These are phyloP conservation scores for Ophiocordyceps unilateralis DNA, from an alignment of 2,329 filamentous ascomycete species.

Conservation along the genomic window DNA sequence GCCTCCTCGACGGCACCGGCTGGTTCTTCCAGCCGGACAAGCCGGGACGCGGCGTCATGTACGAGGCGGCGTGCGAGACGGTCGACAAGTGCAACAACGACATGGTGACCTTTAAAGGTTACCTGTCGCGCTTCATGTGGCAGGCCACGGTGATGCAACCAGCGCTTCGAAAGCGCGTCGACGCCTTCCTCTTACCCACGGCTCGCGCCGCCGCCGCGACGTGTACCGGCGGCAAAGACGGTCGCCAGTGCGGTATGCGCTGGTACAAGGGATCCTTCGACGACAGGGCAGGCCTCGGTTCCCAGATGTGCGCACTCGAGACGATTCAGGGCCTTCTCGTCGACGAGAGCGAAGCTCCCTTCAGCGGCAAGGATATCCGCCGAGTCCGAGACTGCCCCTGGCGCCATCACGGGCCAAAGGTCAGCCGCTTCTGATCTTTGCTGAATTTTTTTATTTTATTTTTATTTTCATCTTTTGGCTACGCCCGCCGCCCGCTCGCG, in stretches of 20 bases:
- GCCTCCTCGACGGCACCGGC: conserved; percentile 32
- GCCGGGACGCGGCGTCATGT: conserved; percentile 43
- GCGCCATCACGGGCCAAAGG: conserved; percentile 5
- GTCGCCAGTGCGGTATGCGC: conserved; percentile 39
- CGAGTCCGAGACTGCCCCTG: conserved; percentile 17
- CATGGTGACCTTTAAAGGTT: conserved; percentile 52
- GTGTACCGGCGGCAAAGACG: conserved; percentile 37
- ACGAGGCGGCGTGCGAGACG: conserved; percentile 48
- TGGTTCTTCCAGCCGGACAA: conserved; percentile 36
- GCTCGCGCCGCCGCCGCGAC: conserved; percentile 36
- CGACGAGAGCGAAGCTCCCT: conserved; percentile 23
- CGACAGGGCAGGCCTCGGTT: conserved; percentile 35
- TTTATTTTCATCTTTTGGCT: too few species aligned
- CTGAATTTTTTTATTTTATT: too few species aligned
- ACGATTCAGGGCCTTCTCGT: conserved; percentile 41
- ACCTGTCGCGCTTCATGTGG: conserved; percentile 47
- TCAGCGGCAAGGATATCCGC: conserved; percentile 29
- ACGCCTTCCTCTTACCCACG: conserved; percentile 29
- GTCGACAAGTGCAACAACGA: conserved; percentile 39
- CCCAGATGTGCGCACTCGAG: conserved; percentile 49
- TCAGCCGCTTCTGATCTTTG: background rate
- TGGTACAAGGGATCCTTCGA: conserved; percentile 45
- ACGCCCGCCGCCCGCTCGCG: background rate
- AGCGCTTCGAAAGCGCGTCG: conserved; percentile 29
- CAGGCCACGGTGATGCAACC: conserved; percentile 39